Base-by-base conservation (phyloP, 1,284 basidiomycete genomes). In the Microbotryum lychnidis-dioicae region DNA sequence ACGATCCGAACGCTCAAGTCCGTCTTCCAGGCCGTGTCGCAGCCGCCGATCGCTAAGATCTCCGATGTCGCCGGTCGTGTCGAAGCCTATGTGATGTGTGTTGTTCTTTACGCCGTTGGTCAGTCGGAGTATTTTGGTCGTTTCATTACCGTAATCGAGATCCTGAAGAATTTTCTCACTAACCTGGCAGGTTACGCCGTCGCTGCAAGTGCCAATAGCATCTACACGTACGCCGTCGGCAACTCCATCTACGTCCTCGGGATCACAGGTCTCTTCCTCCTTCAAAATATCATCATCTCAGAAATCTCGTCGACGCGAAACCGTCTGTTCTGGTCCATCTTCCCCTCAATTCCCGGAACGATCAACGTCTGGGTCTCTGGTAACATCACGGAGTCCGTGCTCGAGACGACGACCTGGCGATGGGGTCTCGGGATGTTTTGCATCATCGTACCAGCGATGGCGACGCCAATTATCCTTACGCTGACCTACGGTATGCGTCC, bases 21-120 rank as follows among this genome's bases (percentile, higher is more conserved):
- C 18, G 71, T 76, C 58, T 73, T 74, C 63, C 74, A 71, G 57
- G 63, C 67, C 37, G 63, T 65, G 20, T 14, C 50, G 23, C 51
- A 21, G 49, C 73, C 75, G 1, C 75, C 75, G 10, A 74, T 76
- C 62, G 75, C 75, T 37, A 75, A 74, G 58, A 70, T 75, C 31
- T 67, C 72, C 44, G 74, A 76, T 54, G 64, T 69, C 47, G 71
- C 69, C 27, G 75, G 75, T 31, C 72, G 75, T 54, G 66, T 75
- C n/a, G 68, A 74, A 31, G 69, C 73, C 6, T 74, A 76, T 60
- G 49, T 69, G 49, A 64, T 71, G 47, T 75, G 73, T 60, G 63
- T 76, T 21, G 37, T 70, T 57, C 64, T 75, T 45, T 76, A 74
- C 57, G 70, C 69, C 1, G 31, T 76, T 31, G 75, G 75, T 10